Evolutionary conservation across 768 basidiomycete genomes (phyloP), one percentile per base, ranked within the genome.

Genomic region (Hypsizygus marmoreus): DNA sequence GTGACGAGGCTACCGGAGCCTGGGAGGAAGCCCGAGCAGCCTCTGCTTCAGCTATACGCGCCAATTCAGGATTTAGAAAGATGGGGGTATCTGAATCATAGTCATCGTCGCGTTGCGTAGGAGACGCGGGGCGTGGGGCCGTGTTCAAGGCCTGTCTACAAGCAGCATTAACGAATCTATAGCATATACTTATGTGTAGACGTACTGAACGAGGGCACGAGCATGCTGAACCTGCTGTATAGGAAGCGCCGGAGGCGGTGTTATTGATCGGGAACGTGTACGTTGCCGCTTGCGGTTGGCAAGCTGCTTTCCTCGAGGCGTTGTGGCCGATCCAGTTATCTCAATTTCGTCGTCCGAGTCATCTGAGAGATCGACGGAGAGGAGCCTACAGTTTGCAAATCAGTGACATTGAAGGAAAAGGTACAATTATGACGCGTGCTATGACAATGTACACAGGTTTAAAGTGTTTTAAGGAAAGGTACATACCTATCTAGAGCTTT

Each of bases 191-290:
- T 20, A 32, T 11, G 12, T 19, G 23, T 14, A 8, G 26, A 50
- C 70, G 43, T 56, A 89, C 89, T 81, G 74, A 38, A 89, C 77
- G 13, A 87, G 63, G 26, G 76, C 69, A 30, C 75, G 76, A 11
- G 86, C 82, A 43, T 73, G 72, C 54, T 79, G 73, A 1, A 84
- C 67, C 44, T 81, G 75, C 23, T 79, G 68, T 8, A 64, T 58
- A 2, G 84, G 68, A 11, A 90, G 62, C 26, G 70, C 71, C 0
- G 88, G 89, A 4, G 88, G 88, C 2, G 89, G 88, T 0, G 88
- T 91, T 29, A 91, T 76, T 3, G 88, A 91, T 17, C 73, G 68
- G 23, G 86, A 89, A 29, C 82, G 81, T 59, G 80, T 83, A 34
- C 82, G 75, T 30, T 67, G 56, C 29, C 76, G 73, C 49, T 75